phyloP scores from a whole-genome alignment of 805 yeast genomes.

The Deakozyma indianensis region DNA sequence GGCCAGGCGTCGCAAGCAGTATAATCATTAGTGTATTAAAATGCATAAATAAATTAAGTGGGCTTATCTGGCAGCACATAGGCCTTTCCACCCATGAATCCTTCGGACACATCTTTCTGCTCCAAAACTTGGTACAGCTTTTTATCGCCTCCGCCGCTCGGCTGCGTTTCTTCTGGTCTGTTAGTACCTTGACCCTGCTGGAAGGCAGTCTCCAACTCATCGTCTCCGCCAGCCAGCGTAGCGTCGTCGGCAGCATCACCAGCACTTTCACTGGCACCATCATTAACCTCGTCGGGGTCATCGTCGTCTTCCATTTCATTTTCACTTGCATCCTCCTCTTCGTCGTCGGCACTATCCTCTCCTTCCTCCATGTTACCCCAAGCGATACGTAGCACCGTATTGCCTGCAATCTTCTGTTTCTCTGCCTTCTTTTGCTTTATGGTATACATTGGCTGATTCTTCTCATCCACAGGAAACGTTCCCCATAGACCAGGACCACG shows the following conservation, averaged over 20 bases:
- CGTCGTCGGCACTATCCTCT: slow-evolving; percentile 23
- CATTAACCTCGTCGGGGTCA: slow-evolving; percentile 24
- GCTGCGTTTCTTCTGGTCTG: neutral
- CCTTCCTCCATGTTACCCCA: slow-evolving; percentile 20
- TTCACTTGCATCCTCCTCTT: slow-evolving; percentile 19
- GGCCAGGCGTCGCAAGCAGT: neutral
- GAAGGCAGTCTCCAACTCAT: slow-evolving; percentile 9
- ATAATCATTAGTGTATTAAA: neutral
- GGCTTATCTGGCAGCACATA: neutral
- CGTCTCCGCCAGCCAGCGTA: slow-evolving; percentile 4
- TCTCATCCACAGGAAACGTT: slow-evolving; percentile 22
- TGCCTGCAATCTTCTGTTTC: neutral
- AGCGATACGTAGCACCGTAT: slow-evolving; percentile 1
- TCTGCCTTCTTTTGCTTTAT: slow-evolving; percentile 1
- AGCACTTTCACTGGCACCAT: slow-evolving; percentile 6
- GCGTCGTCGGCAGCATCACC: slow-evolving; percentile 3
- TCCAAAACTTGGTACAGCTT: slow-evolving; percentile 23
- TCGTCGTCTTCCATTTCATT: slow-evolving; percentile 24
- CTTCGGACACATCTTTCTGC: slow-evolving; percentile 10
- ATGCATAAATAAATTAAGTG: neutral
- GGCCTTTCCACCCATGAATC: slow-evolving; percentile 17
- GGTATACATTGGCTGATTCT: slow-evolving; percentile 21
- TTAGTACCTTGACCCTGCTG: neutral
- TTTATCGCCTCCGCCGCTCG: slow-evolving; percentile 2
- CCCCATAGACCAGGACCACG: slow-evolving; percentile 22